Evolutionary conservation across 1,139 yeast genomes (phyloP).

Genomic region (Blastobotrys indianensis): DNA sequence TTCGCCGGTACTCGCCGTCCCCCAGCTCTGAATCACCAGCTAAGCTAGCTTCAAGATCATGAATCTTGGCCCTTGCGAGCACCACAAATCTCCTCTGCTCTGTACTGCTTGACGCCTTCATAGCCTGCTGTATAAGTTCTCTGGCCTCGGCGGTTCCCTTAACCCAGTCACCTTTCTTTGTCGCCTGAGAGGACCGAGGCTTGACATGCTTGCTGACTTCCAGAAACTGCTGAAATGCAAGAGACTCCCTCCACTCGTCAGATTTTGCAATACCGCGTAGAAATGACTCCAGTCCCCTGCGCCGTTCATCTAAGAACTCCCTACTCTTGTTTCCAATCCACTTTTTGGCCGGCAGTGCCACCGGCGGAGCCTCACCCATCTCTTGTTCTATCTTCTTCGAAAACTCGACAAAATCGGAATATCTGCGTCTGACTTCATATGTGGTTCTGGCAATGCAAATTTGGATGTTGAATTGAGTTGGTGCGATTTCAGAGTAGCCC

Average conservation of each 20-base stretch:
- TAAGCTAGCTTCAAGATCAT: slow-evolving; percentile 27
- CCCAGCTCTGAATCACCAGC: slow-evolving; percentile 21
- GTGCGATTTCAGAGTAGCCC: slow-evolving; percentile 31
- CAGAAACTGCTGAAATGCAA: slow-evolving; percentile 31
- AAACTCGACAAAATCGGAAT: slow-evolving; percentile 48
- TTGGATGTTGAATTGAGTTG: slow-evolving; percentile 36
- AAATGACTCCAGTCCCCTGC: slow-evolving; percentile 32
- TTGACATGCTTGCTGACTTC: slow-evolving; percentile 23
- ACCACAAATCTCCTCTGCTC: slow-evolving; percentile 26
- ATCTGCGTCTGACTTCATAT: slow-evolving; percentile 39
- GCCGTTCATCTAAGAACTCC: slow-evolving; percentile 30
- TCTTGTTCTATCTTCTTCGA: slow-evolving; percentile 42
- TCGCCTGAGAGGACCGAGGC: slow-evolving; percentile 9
- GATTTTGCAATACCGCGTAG: slow-evolving; percentile 30
- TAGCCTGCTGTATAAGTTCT: slow-evolving; percentile 23
- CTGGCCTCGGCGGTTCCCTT: slow-evolving; percentile 23
- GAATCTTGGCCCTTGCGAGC: slow-evolving; percentile 26
- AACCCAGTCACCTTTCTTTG: slow-evolving; percentile 25
- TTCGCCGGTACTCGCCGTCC: slow-evolving; percentile 28
- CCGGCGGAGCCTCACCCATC: slow-evolving; percentile 42
- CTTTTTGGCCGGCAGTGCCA: slow-evolving; percentile 41
- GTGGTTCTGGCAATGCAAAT: slow-evolving; percentile 30
- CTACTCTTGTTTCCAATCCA: slow-evolving; percentile 29
- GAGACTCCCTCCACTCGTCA: slow-evolving; percentile 32
- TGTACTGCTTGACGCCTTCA: slow-evolving; percentile 13